Conservation (phyloP, 2,329 filamentous ascomycete genomes). For the Scedosporium apiospermum region DNA sequence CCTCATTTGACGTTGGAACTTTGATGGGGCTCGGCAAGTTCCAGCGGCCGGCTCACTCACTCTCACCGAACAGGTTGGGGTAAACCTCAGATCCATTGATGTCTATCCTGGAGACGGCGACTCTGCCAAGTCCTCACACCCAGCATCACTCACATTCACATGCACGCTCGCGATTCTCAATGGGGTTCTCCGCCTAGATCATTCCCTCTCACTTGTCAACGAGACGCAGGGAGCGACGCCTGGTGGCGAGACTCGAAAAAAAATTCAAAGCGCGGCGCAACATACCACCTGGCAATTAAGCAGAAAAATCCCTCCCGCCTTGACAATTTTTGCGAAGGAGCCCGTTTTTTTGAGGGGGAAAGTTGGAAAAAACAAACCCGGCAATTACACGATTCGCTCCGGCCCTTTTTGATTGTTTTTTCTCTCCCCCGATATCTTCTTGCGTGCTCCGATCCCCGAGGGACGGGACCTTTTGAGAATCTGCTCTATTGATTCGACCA, state of each 20-base stretch:
- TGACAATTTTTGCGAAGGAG: not conserved
- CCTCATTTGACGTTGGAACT: not conserved
- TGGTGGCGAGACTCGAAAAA: not conserved
- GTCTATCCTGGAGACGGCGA: not conserved
- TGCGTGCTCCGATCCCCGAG: too few relatives aligned
- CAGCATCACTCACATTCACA: not conserved
- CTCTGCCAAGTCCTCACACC: not conserved
- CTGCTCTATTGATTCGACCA: too few relatives aligned
- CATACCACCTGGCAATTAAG: not conserved
- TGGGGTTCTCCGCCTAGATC: not conserved
- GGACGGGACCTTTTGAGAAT: too few relatives aligned
- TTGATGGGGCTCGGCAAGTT: not conserved
- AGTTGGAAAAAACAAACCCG: too few relatives aligned
- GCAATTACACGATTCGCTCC: too few relatives aligned
- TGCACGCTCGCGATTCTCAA: not conserved
- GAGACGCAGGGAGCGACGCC: not conserved
- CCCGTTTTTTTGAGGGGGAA: too few relatives aligned
- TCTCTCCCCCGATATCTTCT: too few relatives aligned
- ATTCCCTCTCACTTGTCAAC: not conserved
- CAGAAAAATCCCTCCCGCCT: not conserved
- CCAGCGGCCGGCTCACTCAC: not conserved
- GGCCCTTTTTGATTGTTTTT: too few relatives aligned
- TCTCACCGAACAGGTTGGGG: not conserved
- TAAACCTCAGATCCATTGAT: not conserved
- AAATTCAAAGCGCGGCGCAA: not conserved